These are phyloP conservation scores for Glaciozyma martinii DNA, from an alignment of 768 basidiomycete genomes.

Conservation along the genomic window DNA sequence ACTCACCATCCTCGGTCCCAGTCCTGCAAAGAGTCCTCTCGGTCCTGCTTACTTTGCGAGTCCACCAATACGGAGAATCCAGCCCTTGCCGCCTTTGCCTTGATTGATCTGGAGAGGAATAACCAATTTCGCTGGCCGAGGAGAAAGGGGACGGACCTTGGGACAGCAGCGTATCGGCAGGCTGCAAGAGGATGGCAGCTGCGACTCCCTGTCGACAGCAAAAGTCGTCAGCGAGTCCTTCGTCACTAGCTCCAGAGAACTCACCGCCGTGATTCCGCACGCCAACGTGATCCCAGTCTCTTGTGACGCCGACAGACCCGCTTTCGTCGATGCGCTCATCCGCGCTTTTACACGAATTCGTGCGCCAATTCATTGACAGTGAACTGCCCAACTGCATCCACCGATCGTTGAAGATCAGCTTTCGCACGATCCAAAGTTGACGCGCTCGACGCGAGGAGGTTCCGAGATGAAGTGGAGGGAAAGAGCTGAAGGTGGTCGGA, in stretches of 20 bases:
- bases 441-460: no score
- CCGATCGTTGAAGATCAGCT: not conserved
- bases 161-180: conserved; percentile 34
- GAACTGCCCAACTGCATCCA: conserved; percentile 29
- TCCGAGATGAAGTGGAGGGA: no score
- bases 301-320: conserved; percentile 10
- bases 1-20: conserved; percentile 31
- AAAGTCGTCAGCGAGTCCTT: no score
- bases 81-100: conserved; percentile 32
- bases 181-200: conserved; percentile 35
- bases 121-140: not conserved
- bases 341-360: conserved; percentile 24
- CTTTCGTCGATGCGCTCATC: conserved; percentile 11
- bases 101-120: conserved; percentile 32
- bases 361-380: conserved; percentile 33
- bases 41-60: conserved; percentile 31
- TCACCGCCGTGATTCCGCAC: conserved; percentile 33
- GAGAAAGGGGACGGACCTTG: conserved; percentile 5
- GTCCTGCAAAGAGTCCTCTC: conserved; percentile 31
- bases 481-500: no score
- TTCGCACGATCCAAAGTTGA: no score
- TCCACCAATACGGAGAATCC: conserved; percentile 11
- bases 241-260: no score
- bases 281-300: conserved; percentile 31
- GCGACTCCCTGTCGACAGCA: conserved; percentile 27